Evolutionary conservation across 1,139 yeast species (phyloP), one percentile per base, ranked within the genome.

Genomic region (Yamadazyma mexicana): DNA sequence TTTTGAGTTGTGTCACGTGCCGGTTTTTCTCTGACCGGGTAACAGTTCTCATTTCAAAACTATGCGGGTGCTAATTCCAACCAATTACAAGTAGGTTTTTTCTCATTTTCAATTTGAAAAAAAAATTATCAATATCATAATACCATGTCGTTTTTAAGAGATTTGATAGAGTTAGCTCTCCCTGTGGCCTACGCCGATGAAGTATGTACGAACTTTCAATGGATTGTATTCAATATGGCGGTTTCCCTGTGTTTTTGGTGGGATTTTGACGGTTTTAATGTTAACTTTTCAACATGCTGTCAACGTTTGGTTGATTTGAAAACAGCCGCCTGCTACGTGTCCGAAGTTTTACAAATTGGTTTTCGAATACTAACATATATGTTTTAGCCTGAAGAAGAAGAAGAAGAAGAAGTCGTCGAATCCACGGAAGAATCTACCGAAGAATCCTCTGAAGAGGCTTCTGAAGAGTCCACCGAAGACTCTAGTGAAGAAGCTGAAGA

Each of bases 181-280:
- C 96, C 96, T 62, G 77, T 87, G 53, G 96, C 95, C 44, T 81
- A 77, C 69, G 96, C 96, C 59, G 96, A 87, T 62, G 91, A 81
- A 62, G 83, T 76, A 69, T 55, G 77, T 70, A 32, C 17, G 24
- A 5, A 3, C 10, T 16, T 15, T 8, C 4, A 12, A 4, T 28
- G 31, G 14, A 12, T 28, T 16, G 11, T 15, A 15, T 18, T 15
- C 6, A n/a, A 5, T 7, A 15, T 28, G 31, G n/a, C 3, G 16
- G 15, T 14, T 28, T 28, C 14, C 31, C 18, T n/a, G n/a, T 28
- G n/a, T 16, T 28, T 28, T 16, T 7, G 31, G 10, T 20, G 22
- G 8, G 8, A 5, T 20, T 20, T 20, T 20, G 5, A 8, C 8
- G 8, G 5, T 20, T 20, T 20, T 20, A 5, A 12, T 27, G 30